phyloP scores from a whole-genome alignment of 2,329 filamentous ascomycete species.

The Fusarium phyllophilum region DNA sequence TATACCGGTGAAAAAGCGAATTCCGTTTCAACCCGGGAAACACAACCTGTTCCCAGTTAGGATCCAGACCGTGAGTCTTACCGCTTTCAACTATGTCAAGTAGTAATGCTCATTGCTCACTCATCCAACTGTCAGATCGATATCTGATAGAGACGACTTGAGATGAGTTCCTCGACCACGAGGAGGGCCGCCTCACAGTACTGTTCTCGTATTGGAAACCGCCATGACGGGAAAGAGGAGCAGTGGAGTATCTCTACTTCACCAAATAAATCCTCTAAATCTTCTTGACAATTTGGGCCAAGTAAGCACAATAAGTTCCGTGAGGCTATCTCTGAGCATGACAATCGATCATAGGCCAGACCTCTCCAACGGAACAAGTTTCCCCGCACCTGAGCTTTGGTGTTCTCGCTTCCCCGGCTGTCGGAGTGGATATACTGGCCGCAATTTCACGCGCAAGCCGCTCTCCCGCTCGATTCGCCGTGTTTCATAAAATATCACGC shows the following conservation, averaged over 20 bases:
- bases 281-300: accelerated
- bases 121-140: too few species aligned
- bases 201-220: background rate
- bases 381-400: accelerated
- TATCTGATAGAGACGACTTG: background rate
- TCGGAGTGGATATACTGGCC: background rate
- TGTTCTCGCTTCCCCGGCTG: too few species aligned
- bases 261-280: accelerated
- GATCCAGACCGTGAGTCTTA: accelerated
- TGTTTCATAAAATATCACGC: background rate
- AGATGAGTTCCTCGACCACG: background rate
- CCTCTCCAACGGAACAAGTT: accelerated
- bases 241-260: accelerated
- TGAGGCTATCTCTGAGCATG: background rate
- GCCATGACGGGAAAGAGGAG: accelerated
- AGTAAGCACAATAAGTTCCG: accelerated
- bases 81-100: too few species aligned
- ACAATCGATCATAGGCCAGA: background rate
- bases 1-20: accelerated
- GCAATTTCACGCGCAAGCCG: background rate
- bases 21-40: background rate
- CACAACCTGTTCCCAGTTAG: accelerated
- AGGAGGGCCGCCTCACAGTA: accelerated
- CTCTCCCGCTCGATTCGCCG: too few species aligned
- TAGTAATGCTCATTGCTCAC: background rate